Evolutionary conservation across 352 stramenopile genomes (phyloP), one percentile per base, ranked within the genome.

Genomic region (Lagenidium giganteum): DNA sequence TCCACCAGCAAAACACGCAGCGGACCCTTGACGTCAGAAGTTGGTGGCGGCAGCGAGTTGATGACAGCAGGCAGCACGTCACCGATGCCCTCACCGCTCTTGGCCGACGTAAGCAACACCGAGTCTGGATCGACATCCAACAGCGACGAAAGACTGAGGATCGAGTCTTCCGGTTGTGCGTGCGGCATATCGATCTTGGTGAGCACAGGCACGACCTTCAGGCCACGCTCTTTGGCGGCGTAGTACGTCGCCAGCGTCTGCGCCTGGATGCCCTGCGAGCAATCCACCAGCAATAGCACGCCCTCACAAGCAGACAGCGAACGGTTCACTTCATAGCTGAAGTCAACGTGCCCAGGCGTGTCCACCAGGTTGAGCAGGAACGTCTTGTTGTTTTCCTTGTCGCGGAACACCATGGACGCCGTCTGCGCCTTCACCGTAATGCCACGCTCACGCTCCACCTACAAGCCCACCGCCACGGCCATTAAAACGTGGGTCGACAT

Each of bases 361-460:
- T 99, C 96, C 17, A 98, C 87, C 31, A 99, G 83, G 60, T 99
- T 99, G 1, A 98, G 64, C 34, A 99, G 65, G 49, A 98, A 99
- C 35, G 82, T 83, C 46, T 71, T 54, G 40, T 55, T 70, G 41
- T 37, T 83, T 27, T 26, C 52, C 3, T 57, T 22, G 55, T 88
- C 63, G 12, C 63, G 47, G 60, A 98, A 97, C 25, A 98, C 61
- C 94, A 99, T 98, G 6, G 90, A 98, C 12, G 95, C 96, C 8
- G 95, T 98, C 42, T 98, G 93, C 5, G 96, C 95, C 68, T 99
- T 99, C 14, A 99, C 96, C 0, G 97, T 99, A 51, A 99, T 99
- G 17, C 97, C 97, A 22, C 97, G 89, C 64, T 99, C 93, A 26
- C 92, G 67, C 66, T 99, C 97, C 3, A 99, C 94, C 44, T 95